Base-by-base conservation (phyloP, 2,329 filamentous ascomycete genomes). In the Purpureocillium takamizusanense region DNA sequence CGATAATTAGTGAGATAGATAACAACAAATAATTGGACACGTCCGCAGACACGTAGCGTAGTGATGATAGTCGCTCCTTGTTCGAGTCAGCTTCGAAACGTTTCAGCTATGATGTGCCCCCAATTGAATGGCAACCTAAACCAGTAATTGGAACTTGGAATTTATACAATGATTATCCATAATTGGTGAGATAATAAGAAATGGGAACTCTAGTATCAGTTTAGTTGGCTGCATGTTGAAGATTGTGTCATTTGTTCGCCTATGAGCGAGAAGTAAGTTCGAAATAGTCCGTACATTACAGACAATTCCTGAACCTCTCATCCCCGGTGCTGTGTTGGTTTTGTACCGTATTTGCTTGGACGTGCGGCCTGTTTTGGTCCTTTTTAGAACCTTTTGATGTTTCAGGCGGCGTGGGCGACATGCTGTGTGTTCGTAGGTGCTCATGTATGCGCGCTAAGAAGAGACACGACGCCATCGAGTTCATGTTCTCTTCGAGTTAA, bases 1-100 rank as follows among this genome's bases (percentile, higher is more conserved):
- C 63, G 4, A 59, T 43, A 1, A 65, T 54, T 1, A 69, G 41
- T 0, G 59, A 57, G 1, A 57, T 44, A 3, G 62, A 61, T 12
- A 69, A 45, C 10, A 68, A 64, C 1, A 67, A 29, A 1, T 67
- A 41, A 1, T 54, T 57, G 4, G 62, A 66, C 3, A 53, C 55
- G 13, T 59, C 56, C 3, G 51, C 47, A 1, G 64, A 61, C 10
- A 60, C 42, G 32, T 62, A 63, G 31, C 42, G 32, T 62, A 63
- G 31, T 59, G 59, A 34, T 63, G 57, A 29, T 60, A 55, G 35
- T 67, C 62, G 25, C 57, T 59, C 61, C 62, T 66, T n/a, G n/a
- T n/a, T n/a, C n/a, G n/a, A n/a, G n/a, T n/a, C n/a, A n/a, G n/a
- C n/a, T n/a, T n/a, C n/a, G n/a, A n/a, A n/a, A 25, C 21, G 21